Evolutionary conservation across 164 flowering plant genomes (phyloP), one percentile per base, ranked within the genome.

Genomic region (Stephania yunnanensis): DNA sequence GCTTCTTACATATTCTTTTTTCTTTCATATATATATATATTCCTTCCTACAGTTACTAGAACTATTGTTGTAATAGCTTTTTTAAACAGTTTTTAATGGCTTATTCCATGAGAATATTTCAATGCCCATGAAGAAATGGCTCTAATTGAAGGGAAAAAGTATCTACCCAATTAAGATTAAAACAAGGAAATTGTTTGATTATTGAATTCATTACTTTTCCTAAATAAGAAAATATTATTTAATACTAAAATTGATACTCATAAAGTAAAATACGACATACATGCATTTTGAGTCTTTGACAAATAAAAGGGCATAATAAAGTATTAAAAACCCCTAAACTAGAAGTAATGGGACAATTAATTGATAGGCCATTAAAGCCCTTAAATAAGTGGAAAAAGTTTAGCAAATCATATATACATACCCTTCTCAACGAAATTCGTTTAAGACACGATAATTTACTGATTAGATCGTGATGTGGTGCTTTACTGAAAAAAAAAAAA

Each of bases 51-150:
- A 61, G 66, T 61, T 15, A 25, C 25, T 61, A 19, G 20, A 20
- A 61, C 66, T 61, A 61, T 61, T 61, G 66, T 61, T 61, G 66
- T 61, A n/a, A 61, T n/a, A 61, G 66, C 25, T 61, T 61, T 61
- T n/a, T 19, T 20, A 7, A n/a, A 61, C 66, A 61, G 20, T 61
- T 61, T 36, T 7, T 61, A 61, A 61, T 61, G 8, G 66, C 66
- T 61, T 61, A 61, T 61, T 61, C 66, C 66, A 19, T 15, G 66
- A 20, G 66, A 61, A 61, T 61, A 61, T 61, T 61, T 29, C 66
- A 61, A 61, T 4, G 9, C 1, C 22, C 29, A 61, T 61, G 22
- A 61, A 61, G 66, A 61, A 61, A 61, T n/a, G 66, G 66, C 66
- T 61, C 66, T 61, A 61, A 61, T 61, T 61, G n/a, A n/a, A 61